Conservation (phyloP, 1,284 basidiomycete species). For the Polyporus tsugae region DNA sequence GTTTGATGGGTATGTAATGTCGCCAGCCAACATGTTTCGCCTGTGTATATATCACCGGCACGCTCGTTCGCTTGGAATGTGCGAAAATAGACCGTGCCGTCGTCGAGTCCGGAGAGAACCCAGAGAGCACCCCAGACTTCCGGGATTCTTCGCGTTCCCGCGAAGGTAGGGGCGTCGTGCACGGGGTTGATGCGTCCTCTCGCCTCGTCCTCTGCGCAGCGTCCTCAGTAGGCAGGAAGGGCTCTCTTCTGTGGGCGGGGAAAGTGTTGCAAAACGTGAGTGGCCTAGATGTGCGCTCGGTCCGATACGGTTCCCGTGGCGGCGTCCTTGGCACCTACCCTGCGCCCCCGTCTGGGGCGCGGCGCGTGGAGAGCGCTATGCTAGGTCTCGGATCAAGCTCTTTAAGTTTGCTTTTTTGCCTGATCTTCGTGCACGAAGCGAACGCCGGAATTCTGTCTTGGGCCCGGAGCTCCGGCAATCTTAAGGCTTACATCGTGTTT, state of each 20-base stretch:
- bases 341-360: not conserved
- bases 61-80: conserved; percentile 9
- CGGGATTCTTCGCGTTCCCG: not conserved
- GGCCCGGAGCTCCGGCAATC: not conserved
- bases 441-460: not conserved
- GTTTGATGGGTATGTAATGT: conserved; percentile 4
- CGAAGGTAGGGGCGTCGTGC: not conserved
- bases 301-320: not conserved
- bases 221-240: not conserved
- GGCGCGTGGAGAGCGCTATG: not conserved
- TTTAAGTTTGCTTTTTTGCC: not conserved
- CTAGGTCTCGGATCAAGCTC: not conserved
- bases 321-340: not conserved
- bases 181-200: not conserved
- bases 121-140: conserved; percentile 1
- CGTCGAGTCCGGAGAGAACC: not conserved
- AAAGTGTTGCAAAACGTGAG: not conserved
- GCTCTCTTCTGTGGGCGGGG: not conserved
- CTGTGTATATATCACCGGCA: conserved; percentile 15
- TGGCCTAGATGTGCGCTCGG: not conserved
- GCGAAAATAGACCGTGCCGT: conserved; percentile 1
- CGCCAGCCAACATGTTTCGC: not conserved
- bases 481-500: not conserved
- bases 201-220: not conserved
- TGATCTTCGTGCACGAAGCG: not conserved